Percentiles rank a stretch among this genome's conserved stretches.
These are phyloP conservation scores for Lachancea dasiensis DNA, from an alignment of 805 yeast genomes.

Conservation along the genomic window DNA sequence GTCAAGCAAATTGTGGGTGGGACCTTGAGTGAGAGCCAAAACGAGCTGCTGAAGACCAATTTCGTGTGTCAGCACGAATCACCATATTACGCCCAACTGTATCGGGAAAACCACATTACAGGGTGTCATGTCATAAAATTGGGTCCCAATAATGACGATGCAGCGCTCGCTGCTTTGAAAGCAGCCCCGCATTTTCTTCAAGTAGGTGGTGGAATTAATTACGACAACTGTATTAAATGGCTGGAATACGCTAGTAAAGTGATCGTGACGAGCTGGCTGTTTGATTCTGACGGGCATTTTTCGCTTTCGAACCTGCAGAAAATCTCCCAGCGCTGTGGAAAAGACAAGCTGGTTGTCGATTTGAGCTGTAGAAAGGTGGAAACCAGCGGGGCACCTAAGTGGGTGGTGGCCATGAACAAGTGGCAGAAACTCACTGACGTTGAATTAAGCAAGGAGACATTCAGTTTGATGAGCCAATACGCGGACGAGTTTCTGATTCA, in stretches of 20 bases:
- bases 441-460: slow-evolving; percentile 47
- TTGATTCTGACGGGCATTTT: slow-evolving; percentile 44
- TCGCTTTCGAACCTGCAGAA: slow-evolving; percentile 44
- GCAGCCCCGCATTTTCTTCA: slow-evolving; percentile 75
- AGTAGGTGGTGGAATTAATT: slow-evolving; percentile 89
- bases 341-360: slow-evolving; percentile 70
- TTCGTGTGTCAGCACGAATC: slow-evolving; percentile 74
- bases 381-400: slow-evolving; percentile 33
- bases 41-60: slow-evolving; percentile 53
- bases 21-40: slow-evolving; percentile 57
- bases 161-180: slow-evolving; percentile 68
- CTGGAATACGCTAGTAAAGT: slow-evolving; percentile 75
- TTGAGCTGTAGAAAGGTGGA: slow-evolving; percentile 64
- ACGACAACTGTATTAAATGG: slow-evolving; percentile 72
- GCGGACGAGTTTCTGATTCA: slow-evolving; percentile 88
- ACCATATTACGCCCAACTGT: slow-evolving; percentile 66
- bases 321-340: slow-evolving; percentile 55
- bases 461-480: slow-evolving; percentile 49
- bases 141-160: slow-evolving; percentile 75
- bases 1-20: slow-evolving; percentile 98
- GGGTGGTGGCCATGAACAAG: slow-evolving; percentile 97
- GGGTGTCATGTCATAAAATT: slow-evolving; percentile 94
- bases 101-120: slow-evolving; percentile 46
- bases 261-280: slow-evolving; percentile 88
- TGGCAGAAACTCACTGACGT: slow-evolving; percentile 88